These are phyloP conservation scores for Fusarium sp. DNA, from an alignment of 2,329 filamentous ascomycete genomes.

Conservation along the genomic window DNA sequence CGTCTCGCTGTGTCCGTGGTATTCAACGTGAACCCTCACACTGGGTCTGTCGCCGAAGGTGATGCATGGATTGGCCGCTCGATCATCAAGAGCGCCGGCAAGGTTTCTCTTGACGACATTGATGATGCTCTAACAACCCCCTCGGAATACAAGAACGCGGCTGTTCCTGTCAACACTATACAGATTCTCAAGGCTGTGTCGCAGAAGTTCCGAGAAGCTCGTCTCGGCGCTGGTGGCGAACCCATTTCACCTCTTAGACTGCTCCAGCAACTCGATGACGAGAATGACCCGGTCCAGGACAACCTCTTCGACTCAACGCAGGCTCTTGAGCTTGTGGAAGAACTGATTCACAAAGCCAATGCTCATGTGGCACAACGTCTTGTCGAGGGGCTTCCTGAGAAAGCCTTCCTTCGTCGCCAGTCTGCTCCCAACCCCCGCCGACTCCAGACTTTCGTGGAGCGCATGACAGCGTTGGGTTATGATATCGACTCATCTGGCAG, in stretches of 20 bases:
- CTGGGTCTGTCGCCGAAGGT: slow-evolving; percentile 81
- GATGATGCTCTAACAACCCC: slow-evolving; percentile 80
- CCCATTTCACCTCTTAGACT: slow-evolving; percentile 88
- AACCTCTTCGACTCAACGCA: slow-evolving; percentile 94
- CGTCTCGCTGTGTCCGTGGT: slow-evolving; percentile 92
- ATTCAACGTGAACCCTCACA: slow-evolving; percentile 87
- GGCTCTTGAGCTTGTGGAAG: slow-evolving; percentile 93
- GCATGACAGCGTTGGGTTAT: slow-evolving; percentile 91
- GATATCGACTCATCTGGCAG: slow-evolving; percentile 91
- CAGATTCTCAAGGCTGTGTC: slow-evolving; percentile 83
- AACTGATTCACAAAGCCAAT: slow-evolving; percentile 94
- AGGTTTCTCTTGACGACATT: slow-evolving; percentile 85
- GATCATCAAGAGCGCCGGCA: slow-evolving; percentile 91
- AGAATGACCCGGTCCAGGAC: slow-evolving; percentile 95
- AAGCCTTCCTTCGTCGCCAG: slow-evolving; percentile 91
- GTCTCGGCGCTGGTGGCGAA: slow-evolving; percentile 82
- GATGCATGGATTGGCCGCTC: slow-evolving; percentile 95
- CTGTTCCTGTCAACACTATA: slow-evolving; percentile 78
- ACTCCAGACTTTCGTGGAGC: slow-evolving; percentile 88
- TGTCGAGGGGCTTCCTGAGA: slow-evolving; percentile 81
- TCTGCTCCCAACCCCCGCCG: slow-evolving; percentile 86
- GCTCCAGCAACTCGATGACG: slow-evolving; percentile 93
- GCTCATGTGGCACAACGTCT: slow-evolving; percentile 88
- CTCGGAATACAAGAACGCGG: slow-evolving; percentile 69
- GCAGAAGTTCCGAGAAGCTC: slow-evolving; percentile 89